Conservation (phyloP, 2,329 filamentous ascomycete genomes). For the Nemania sp. region DNA sequence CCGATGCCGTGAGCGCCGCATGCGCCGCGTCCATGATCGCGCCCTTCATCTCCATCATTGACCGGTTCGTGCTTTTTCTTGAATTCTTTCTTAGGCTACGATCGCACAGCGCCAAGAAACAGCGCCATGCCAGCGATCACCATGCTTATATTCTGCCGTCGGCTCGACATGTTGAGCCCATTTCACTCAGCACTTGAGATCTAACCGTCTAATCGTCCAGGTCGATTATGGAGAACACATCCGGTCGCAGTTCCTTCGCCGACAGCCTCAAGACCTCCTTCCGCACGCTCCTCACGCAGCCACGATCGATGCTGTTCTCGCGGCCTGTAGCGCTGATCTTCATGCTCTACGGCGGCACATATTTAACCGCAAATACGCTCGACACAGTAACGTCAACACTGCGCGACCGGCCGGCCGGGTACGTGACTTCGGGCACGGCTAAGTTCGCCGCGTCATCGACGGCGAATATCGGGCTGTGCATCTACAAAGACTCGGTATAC, state of each 20-base stretch:
- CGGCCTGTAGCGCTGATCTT: conserved; percentile 71
- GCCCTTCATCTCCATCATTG: conserved; percentile 84
- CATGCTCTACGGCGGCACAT: conserved; percentile 83
- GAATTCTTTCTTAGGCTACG: too few species aligned
- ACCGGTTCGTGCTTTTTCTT: conserved; percentile 59
- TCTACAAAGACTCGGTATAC: conserved; percentile 89
- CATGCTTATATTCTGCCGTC: too few species aligned
- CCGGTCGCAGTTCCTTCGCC: conserved; percentile 63
- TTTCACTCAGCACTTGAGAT: too few species aligned
- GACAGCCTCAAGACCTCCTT: conserved; percentile 64
- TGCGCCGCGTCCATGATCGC: conserved; percentile 77
- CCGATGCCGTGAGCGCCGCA: conserved; percentile 70
- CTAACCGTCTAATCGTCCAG: conserved; percentile 42
- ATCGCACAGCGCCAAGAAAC: too few species aligned
- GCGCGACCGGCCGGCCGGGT: conserved; percentile 56
- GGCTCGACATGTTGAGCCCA: too few species aligned
- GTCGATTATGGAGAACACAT: conserved; percentile 82
- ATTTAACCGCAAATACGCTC: conserved; percentile 83
- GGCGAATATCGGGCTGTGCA: conserved; percentile 83
- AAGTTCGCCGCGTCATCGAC: conserved; percentile 82
- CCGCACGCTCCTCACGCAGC: conserved; percentile 57
- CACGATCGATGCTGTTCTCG: conserved; percentile 63
- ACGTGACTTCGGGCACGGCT: conserved; percentile 71
- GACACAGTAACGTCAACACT: conserved; percentile 77
- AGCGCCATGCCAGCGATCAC: too few species aligned